Conservation (phyloP, 441 rosid genomes). For the Populus hybrid region DNA sequence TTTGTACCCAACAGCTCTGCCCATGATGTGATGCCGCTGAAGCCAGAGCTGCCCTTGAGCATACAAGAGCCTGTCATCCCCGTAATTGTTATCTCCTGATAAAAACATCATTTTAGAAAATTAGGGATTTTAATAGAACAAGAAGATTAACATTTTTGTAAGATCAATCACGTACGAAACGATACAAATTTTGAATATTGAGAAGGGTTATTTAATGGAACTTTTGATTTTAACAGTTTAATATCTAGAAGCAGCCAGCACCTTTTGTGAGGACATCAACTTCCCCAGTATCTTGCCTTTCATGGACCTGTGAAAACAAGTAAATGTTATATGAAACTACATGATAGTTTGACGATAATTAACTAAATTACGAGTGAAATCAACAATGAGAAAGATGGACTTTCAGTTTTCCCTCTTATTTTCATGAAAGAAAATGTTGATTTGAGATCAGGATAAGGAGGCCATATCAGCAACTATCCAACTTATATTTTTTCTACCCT, state of each 20-base stretch:
- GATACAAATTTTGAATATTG: background rate
- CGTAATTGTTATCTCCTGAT: constrained; percentile 77
- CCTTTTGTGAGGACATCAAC: constrained; percentile 97
- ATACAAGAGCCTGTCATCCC: constrained; percentile 81
- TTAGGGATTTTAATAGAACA: background rate
- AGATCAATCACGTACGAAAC: background rate
- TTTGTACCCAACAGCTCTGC: constrained; percentile 88
- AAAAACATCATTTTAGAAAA: background rate
- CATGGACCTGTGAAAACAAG: constrained; percentile 61
- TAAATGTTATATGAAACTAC: background rate
- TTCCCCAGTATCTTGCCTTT: constrained; percentile 68
- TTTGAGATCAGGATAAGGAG: background rate
- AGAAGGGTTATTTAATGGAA: background rate
- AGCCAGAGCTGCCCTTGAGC: constrained; percentile 91
- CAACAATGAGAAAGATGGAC: background rate
- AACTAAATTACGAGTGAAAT: too few species aligned
- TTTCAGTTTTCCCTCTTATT: background rate
- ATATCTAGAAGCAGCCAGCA: constrained; percentile 26
- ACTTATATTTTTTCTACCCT: too few species aligned
- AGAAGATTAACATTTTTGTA: too few species aligned
- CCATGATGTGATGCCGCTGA: constrained; percentile 83
- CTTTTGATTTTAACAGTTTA: constrained; percentile 1
- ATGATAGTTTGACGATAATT: background rate
- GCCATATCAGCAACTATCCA: background rate
- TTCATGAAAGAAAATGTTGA: background rate